These are phyloP conservation scores for Venturia oleaginea DNA, from an alignment of 2,329 filamentous ascomycete species.

Conservation along the genomic window DNA sequence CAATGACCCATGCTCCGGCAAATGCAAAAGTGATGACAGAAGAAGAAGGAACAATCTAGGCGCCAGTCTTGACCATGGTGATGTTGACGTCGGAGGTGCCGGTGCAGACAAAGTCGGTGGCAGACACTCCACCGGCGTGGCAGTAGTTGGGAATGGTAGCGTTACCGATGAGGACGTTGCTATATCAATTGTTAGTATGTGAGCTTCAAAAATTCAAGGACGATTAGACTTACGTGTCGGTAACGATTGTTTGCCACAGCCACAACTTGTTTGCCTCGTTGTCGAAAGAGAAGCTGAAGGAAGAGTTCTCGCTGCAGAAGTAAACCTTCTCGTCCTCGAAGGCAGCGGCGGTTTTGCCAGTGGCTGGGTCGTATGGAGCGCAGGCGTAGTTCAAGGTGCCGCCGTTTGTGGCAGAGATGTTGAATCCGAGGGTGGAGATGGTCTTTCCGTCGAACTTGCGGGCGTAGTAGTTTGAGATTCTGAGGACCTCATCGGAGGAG, in stretches of 20 bases:
- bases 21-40: background rate
- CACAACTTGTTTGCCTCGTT: conserved; percentile 4
- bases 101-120: background rate
- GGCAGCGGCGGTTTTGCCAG: background rate
- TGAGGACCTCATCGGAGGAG: background rate
- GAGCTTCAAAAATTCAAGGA: background rate
- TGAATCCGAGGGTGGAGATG: conserved; percentile 10
- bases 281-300: conserved; percentile 11
- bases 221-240: background rate
- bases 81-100: background rate
- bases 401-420: conserved; percentile 10
- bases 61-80: background rate
- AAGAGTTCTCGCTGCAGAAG: conserved; percentile 6
- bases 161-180: background rate
- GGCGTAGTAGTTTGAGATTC: conserved; percentile 5
- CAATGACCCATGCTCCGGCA: too few species aligned
- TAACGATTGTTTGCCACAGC: conserved; percentile 5
- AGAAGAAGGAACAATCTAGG: background rate
- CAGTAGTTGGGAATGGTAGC: background rate
- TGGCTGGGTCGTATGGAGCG: conserved; percentile 2
- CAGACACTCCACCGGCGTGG: background rate
- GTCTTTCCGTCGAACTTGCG: conserved; percentile 11
- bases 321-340: conserved; percentile 12
- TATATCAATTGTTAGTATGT: background rate
- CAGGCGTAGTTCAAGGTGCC: conserved; percentile 9